These are phyloP conservation scores for Colletotrichum chlorophyti DNA, from an alignment of 2,329 filamentous ascomycete species.

Conservation along the genomic window DNA sequence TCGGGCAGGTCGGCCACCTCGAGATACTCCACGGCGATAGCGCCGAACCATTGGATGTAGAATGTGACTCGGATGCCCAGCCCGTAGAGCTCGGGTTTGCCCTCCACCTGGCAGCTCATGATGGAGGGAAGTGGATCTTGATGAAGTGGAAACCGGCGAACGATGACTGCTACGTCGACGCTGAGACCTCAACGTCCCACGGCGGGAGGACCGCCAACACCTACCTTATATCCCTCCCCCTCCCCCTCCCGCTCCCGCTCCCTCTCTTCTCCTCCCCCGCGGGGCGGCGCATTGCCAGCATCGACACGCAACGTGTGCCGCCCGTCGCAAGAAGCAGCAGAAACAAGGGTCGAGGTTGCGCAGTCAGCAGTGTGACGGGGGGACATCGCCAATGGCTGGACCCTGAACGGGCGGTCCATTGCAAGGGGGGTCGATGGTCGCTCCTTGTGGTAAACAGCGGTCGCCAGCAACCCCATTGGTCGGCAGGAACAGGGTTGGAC, in stretches of 20 bases:
- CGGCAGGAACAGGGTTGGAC: background rate
- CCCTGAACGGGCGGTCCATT: conserved; percentile 2
- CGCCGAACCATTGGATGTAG: conserved; percentile 44
- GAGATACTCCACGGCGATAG: conserved; percentile 39
- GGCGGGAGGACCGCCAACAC: background rate
- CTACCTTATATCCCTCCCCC: background rate
- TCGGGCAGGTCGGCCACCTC: conserved; percentile 36
- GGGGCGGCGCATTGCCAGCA: background rate
- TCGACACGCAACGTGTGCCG: conserved; percentile 19
- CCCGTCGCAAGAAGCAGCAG: background rate
- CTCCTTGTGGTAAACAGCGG: conserved; percentile 5
- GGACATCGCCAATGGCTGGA: conserved; percentile 7
- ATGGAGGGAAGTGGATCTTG: background rate
- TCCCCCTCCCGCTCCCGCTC: background rate
- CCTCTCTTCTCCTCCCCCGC: background rate
- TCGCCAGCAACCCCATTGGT: background rate
- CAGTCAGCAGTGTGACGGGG: conserved; percentile 2
- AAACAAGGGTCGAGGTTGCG: conserved; percentile 12
- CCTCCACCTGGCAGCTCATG: conserved; percentile 35
- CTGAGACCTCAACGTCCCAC: background rate
- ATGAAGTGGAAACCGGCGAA: background rate
- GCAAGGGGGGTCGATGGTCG: background rate
- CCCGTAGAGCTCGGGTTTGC: conserved; percentile 41
- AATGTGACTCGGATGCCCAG: conserved; percentile 43
- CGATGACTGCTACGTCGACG: too few species aligned